A percentile compares a stretch with the other conserved stretches of the same genome.
Evolutionary conservation across 441 rosid genomes (phyloP).

Genomic region (Geranium incanum): DNA sequence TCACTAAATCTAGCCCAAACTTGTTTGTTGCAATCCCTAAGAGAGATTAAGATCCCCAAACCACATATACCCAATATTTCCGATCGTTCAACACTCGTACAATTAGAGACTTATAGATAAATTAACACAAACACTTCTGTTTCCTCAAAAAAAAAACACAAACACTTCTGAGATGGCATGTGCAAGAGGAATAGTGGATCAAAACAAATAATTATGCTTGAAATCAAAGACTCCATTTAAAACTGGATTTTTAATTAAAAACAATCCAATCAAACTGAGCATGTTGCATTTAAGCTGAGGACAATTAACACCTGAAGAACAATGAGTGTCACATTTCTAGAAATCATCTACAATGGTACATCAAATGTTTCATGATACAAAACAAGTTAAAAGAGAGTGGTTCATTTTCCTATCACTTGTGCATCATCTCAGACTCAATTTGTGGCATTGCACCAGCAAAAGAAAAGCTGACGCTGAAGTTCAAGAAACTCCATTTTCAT

Average conservation of each 20-base stretch:
- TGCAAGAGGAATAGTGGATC: too few species aligned
- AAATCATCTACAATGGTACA: constrained; percentile 11
- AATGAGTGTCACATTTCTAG: background rate
- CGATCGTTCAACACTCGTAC: too few species aligned
- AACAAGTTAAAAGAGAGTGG: background rate
- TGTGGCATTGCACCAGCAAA: background rate
- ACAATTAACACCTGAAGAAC: background rate
- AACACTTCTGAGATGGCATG: too few species aligned
- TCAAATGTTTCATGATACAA: constrained; percentile 1
- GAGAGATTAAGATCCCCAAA: too few species aligned
- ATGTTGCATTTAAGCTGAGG: background rate
- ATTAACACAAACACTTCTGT: too few species aligned
- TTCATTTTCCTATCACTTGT: background rate
- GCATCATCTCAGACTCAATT: background rate
- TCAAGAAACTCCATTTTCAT: background rate
- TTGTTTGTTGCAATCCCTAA: too few species aligned
- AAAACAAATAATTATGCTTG: background rate
- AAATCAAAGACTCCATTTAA: background rate
- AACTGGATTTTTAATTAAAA: background rate
- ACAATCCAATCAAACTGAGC: background rate
- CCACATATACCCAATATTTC: too few species aligned
- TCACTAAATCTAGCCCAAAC: too few species aligned
- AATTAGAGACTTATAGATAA: too few species aligned
- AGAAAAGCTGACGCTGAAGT: background rate
- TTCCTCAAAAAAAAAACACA: too few species aligned